Evolutionary conservation across 768 basidiomycete genomes (phyloP), one percentile per base, ranked within the genome.

Genomic region (Suillus ampliporus): DNA sequence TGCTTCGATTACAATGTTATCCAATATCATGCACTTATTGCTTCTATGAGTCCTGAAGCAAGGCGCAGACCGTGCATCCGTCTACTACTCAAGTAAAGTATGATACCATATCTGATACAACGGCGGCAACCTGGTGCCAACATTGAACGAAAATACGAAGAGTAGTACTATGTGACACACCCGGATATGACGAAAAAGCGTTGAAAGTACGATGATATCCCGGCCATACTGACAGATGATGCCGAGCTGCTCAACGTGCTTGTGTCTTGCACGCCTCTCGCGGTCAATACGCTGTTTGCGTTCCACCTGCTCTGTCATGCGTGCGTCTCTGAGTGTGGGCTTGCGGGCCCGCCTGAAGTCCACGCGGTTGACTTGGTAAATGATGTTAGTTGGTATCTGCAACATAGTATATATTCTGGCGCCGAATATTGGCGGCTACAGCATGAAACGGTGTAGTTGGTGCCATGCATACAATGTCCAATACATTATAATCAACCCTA

Each of bases 261-360:
- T 95, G 80, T 94, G 91, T 76, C 99, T 99, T 47, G 95, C 95
- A 40, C 94, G 89, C 26, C 90, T 89, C 77, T 99, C 97, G 23
- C 97, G 89, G 63, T 99, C 97, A 13, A 85, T 82, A 34, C 96
- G 89, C 73, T 99, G 97, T 73, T 91, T 90, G 62, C 94, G 85
- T 78, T 99, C 97, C 8, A 91, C 84, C 63, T 88, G 86, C 76
- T 99, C 97, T 1, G 94, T 96, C 76, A 84, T 84, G 50, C 94
- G 89, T 31, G 94, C 94, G 71, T 99, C 96, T 21, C 94, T 89
- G 57, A 97, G 81, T 6, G 88, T 89, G 4, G 91, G 92, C 71
- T 95, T 97, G 66, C 94, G 87, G 48, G 85, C 84, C 31, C 93
- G 86, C 28, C 95, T 89, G 86, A 97, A 97, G 72, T 95, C 93